These are phyloP conservation scores for Botryosphaeria agaves DNA, from an alignment of 2,329 filamentous ascomycete genomes.

Conservation along the genomic window DNA sequence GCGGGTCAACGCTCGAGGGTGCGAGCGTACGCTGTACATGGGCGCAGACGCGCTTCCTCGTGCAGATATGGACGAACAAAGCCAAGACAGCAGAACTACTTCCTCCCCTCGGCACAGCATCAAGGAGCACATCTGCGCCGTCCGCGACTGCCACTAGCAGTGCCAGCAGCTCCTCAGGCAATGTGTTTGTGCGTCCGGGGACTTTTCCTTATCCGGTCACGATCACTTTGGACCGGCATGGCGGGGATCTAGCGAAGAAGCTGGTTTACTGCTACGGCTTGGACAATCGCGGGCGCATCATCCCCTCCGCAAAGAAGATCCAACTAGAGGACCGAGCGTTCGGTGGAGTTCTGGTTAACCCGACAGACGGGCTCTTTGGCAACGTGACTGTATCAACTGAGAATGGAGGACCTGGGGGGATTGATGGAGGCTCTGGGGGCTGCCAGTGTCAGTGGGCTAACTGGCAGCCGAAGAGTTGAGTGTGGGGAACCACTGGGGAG, in stretches of 20 bases:
- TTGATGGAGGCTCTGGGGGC: background rate
- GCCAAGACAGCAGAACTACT: too few species aligned
- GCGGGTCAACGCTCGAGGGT: constrained; percentile 28
- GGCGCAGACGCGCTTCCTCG: constrained; percentile 41
- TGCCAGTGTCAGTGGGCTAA: background rate
- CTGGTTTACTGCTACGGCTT: constrained; percentile 43
- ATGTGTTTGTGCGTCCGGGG: constrained; percentile 32
- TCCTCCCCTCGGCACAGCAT: constrained; percentile 4
- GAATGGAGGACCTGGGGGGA: background rate
- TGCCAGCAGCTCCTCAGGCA: constrained; percentile 15
- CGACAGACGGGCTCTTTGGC: background rate
- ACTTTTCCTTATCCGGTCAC: constrained; percentile 45
- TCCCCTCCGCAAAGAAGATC: background rate
- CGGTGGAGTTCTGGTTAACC: background rate
- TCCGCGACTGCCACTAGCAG: constrained; percentile 7
- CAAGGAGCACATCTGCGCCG: too few species aligned
- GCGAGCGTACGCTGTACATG: constrained; percentile 38
- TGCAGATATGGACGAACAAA: constrained; percentile 44
- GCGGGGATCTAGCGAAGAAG: constrained; percentile 35
- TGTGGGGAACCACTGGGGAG: too few species aligned
- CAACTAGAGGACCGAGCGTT: background rate
- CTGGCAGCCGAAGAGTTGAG: too few species aligned
- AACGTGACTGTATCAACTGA: background rate
- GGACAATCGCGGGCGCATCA: constrained; percentile 11
- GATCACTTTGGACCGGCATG: constrained; percentile 42